A percentile compares a stretch with the other conserved stretches of the same genome.
phyloP scores from a whole-genome alignment of 106 monocot species.

The Dioscorea zingiberensis region DNA sequence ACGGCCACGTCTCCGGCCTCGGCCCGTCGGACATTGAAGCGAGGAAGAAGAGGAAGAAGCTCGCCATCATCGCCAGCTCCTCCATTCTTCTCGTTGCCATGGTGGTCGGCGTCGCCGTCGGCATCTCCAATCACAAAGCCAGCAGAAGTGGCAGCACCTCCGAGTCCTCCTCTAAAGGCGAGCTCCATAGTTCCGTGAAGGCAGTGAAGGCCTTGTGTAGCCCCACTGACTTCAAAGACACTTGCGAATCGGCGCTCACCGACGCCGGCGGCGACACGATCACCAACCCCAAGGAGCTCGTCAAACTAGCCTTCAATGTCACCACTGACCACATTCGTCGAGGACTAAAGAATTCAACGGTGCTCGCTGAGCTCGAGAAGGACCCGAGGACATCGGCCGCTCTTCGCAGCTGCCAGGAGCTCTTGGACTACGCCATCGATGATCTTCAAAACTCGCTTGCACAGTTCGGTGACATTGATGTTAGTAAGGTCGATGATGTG shows the following conservation, averaged over 20 bases:
- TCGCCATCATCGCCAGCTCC: constrained; percentile 10
- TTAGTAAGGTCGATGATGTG: constrained; percentile 14
- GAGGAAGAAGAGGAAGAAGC: constrained; percentile 3
- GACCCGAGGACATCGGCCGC: constrained; percentile 25
- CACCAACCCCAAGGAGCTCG: constrained; percentile 42
- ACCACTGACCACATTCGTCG: constrained; percentile 11
- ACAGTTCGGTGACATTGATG: constrained; percentile 8
- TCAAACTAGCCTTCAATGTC: constrained; percentile 27
- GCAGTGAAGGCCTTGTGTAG: constrained; percentile 38
- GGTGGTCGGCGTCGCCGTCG: constrained; percentile 24
- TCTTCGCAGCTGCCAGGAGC: constrained; percentile 31
- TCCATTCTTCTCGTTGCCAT: constrained; percentile 25
- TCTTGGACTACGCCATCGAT: constrained; percentile 33
- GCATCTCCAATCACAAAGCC: constrained; percentile 1
- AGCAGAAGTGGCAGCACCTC: not conserved
- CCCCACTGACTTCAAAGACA: constrained; percentile 32
- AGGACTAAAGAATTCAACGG: constrained; percentile 19
- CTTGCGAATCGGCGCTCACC: constrained; percentile 23
- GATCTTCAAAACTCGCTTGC: constrained; percentile 24
- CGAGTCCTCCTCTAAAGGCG: not conserved
- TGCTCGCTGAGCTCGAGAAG: constrained; percentile 16
- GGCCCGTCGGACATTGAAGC: not conserved
- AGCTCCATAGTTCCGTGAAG: constrained; percentile 13
- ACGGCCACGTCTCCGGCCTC: constrained; percentile 6
- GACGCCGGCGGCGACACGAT: constrained; percentile 25